A percentile compares a stretch with the other conserved stretches of the same genome.
Conservation (phyloP, 345 rosid genomes). For the Moricandia moricandioides region DNA sequence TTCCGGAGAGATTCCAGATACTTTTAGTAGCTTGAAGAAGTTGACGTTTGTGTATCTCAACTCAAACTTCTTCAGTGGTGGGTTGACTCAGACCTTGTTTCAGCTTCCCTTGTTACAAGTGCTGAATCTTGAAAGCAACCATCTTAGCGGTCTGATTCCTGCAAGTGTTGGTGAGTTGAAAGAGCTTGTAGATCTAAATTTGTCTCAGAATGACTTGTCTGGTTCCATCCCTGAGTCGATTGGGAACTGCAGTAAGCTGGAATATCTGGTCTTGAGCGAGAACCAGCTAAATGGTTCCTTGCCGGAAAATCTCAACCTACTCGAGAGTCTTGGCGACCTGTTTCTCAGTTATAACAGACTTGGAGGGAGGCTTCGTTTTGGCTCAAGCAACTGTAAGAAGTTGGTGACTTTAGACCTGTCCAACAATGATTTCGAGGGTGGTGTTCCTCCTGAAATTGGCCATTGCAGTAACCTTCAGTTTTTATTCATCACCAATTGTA, state of each 20-base stretch:
- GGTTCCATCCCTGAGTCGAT: slow-evolving; percentile 60
- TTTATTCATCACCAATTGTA: slow-evolving; percentile 40
- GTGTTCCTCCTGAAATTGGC: slow-evolving; percentile 54
- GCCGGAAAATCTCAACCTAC: slow-evolving; percentile 56
- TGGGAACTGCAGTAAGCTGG: slow-evolving; percentile 55
- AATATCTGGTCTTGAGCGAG: slow-evolving; percentile 40
- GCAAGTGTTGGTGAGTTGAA: slow-evolving; percentile 46
- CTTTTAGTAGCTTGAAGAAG: too few species aligned
- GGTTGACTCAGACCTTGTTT: slow-evolving; percentile 52
- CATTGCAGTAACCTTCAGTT: slow-evolving; percentile 50
- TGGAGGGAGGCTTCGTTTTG: slow-evolving; percentile 52
- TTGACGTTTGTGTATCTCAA: too few species aligned
- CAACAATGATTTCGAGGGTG: slow-evolving; percentile 50
- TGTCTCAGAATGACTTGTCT: slow-evolving; percentile 45
- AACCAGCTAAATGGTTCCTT: slow-evolving; percentile 60
- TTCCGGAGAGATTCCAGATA: too few species aligned
- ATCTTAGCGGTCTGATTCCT: slow-evolving; percentile 58
- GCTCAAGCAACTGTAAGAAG: slow-evolving; percentile 47
- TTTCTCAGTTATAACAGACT: slow-evolving; percentile 45
- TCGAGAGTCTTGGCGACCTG: slow-evolving; percentile 45
- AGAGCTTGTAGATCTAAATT: slow-evolving; percentile 36
- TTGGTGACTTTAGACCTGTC: slow-evolving; percentile 55
- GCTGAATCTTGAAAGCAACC: slow-evolving; percentile 48
- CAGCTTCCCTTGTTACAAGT: slow-evolving; percentile 30
- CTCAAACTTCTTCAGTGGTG: slow-evolving; percentile 49